A percentile compares a stretch with the other conserved stretches of the same genome.
Evolutionary conservation across 306 rosid species (phyloP).

Genomic region (Ziziphus jujuba): DNA sequence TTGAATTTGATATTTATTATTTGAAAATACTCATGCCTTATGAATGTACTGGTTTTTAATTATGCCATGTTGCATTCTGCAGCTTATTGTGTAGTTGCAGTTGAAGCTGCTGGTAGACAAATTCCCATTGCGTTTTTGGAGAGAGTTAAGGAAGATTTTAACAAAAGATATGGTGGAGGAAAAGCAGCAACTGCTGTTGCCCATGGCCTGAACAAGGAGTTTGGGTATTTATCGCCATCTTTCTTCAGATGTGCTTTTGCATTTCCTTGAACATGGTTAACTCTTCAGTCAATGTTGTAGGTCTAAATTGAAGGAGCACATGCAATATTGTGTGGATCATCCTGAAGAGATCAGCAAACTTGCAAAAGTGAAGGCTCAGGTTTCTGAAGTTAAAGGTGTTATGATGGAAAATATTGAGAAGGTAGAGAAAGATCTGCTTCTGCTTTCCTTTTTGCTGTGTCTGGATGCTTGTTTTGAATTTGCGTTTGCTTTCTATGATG

Average conservation of each 20-base stretch:
- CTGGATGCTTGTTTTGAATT: constrained; percentile 2
- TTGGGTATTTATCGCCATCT: constrained; percentile 54
- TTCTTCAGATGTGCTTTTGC: background rate
- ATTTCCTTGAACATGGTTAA: background rate
- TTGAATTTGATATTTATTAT: background rate
- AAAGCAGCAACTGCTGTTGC: constrained; percentile 80
- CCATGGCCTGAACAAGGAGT: constrained; percentile 68
- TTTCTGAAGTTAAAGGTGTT: constrained; percentile 97
- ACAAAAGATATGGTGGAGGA: constrained; percentile 77
- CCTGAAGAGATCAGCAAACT: constrained; percentile 97
- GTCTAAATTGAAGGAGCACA: constrained; percentile 84
- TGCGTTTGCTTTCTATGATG: background rate
- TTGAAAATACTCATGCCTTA: background rate
- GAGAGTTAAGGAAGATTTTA: constrained; percentile 83
- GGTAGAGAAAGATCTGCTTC: constrained; percentile 35
- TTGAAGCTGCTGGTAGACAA: constrained; percentile 89
- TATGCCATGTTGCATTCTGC: constrained; percentile 28
- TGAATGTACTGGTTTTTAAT: constrained; percentile 4
- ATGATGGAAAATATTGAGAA: constrained; percentile 99
- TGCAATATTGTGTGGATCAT: constrained; percentile 92
- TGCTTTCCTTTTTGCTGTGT: background rate
- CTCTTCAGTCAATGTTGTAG: constrained; percentile 37
- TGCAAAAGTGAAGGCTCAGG: constrained; percentile 97
- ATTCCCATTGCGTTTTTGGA: constrained; percentile 83
- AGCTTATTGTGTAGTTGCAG: constrained; percentile 91